Base-by-base conservation (phyloP, 345 rosid genomes). In the Aquilaria sinensis region DNA sequence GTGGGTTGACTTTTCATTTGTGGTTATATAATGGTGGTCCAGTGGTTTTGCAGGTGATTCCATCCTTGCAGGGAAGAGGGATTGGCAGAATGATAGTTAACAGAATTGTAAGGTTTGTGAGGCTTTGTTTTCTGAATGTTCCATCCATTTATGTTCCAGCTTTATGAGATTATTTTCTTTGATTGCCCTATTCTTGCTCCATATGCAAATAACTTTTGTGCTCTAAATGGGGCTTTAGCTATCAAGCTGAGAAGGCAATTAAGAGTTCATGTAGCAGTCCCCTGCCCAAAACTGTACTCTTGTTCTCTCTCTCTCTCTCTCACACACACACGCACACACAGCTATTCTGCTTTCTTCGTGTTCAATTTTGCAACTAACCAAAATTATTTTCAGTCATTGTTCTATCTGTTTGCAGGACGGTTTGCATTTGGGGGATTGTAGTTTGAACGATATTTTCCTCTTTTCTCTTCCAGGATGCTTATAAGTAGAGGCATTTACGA, bases 11-110 rank as follows among this genome's bases (percentile, higher is more conserved):
- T 37, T 37, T 37, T 37, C 51, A 12, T 10, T 41, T 56, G 10
- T 67, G 52, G 45, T 66, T 58, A 69, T 80, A 65, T 77, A 66
- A 77, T 76, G 62, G 57, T 73, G 78, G 65, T 71, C 70, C 78
- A 72, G 76, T 83, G 70, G 43, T 55, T 58, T 80, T 71, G 67
- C 90, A 92, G 97, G 96, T 90, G 68, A 34, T 72, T 57, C 97
- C 98, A 76, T 80, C 88, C 6, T 62, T 84, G 16, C 85, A 58
- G 51, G 62, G 87, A 60, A 74, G 85, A 87, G 98, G 97, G 53
- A 86, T 90, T 60, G 96, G 97, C 63, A 73, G 70, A 75, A 71
- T 90, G 75, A 88, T 93, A 43, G 84, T 87, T 62, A 75, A 77
- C 66, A 80, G 79, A 72, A 81, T 93, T 53, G 61, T 81, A 69